Percentiles rank a stretch among this genome's conserved stretches.
Conservation (phyloP, 257 asterid genomes). For the Verbena officinalis region DNA sequence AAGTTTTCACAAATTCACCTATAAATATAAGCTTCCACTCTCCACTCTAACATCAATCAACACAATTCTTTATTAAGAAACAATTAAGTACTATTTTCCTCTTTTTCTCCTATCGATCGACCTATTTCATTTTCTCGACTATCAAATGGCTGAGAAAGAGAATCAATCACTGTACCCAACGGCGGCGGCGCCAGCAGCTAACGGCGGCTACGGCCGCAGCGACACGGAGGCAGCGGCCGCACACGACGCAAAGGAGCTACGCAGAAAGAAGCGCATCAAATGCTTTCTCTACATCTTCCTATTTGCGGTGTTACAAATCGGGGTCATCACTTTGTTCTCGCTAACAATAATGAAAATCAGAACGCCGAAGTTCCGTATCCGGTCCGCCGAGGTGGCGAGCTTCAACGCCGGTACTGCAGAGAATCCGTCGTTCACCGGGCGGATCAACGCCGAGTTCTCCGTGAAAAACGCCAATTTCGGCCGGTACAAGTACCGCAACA, state of each 20-base stretch:
- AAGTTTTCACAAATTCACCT: not conserved
- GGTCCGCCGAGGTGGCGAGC: constrained; percentile 20
- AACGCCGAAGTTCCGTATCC: constrained; percentile 44
- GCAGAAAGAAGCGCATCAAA: constrained; percentile 39
- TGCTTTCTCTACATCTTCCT: constrained; percentile 32
- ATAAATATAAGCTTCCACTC: constrained; percentile 16
- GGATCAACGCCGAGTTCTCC: constrained; percentile 35
- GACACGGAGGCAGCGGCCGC: constrained; percentile 31
- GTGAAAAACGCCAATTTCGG: constrained; percentile 58
- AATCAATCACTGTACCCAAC: constrained; percentile 6
- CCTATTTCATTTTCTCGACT: not conserved
- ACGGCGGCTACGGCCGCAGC: constrained; percentile 26
- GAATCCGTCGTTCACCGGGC: constrained; percentile 27
- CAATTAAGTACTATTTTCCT: no score
- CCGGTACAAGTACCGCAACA: constrained; percentile 32
- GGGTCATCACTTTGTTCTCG: constrained; percentile 31
- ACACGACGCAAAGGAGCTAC: constrained; percentile 25
- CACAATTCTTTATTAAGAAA: no score
- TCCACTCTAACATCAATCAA: constrained; percentile 6
- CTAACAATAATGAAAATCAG: constrained; percentile 42
- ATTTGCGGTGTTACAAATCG: constrained; percentile 40
- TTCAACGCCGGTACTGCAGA: constrained; percentile 14
- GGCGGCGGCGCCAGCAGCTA: constrained; percentile 4
- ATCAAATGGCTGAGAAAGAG: constrained; percentile 27
- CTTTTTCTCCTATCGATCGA: not conserved